Evolutionary conservation across 371 early-diverging fungal genomes (phyloP), one percentile per base, ranked within the genome.

Genomic region (Syncephalastrum sp.): DNA sequence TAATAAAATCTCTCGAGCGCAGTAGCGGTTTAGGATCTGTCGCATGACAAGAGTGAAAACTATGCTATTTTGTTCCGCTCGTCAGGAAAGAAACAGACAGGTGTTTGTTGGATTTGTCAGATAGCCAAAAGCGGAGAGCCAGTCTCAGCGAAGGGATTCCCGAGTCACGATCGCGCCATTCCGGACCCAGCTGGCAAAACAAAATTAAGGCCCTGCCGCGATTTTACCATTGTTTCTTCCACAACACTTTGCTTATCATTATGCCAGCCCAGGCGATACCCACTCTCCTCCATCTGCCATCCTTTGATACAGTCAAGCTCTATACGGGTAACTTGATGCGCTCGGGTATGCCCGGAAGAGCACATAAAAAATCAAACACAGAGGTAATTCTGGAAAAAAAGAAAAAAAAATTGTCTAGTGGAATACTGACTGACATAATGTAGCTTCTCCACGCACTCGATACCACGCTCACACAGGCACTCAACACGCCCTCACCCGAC

Each of bases 271-370:
- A 64, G 59, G 57, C 53, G 16, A 56, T 59, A 41, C 59, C 68
- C 19, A 17, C 59, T 16, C 44, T 55, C 10, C 38, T 63, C 38
- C 54, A 53, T 48, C 50, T 73, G 23, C 77, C 73, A 38, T 52
- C 58, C 0, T 78, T 79, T 48, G 60, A 74, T 6, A 68, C 73
- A 15, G 21, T 83, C 33, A 72, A 74, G 1, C 57, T 83, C 3
- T 81, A 71, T 60, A 81, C 84, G 5, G 84, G 79, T 13, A 83
- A 83, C 60, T 75, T 77, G 5, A 78, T 83, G 75, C 72, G 70
- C 23, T 79, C 75, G 5, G 72, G 79, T 12, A 69, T 75, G 13
- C 70, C 75, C 3, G 69, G 70, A 23, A 58, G 59, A 56, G 49
- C 69, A 42, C 56, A 61, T 33, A 74, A 72, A 53, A 81, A 78